Evolutionary conservation across 441 rosid species (phyloP), one percentile per base, ranked within the genome.

Genomic region (Cnidoscolus chayamansa): DNA sequence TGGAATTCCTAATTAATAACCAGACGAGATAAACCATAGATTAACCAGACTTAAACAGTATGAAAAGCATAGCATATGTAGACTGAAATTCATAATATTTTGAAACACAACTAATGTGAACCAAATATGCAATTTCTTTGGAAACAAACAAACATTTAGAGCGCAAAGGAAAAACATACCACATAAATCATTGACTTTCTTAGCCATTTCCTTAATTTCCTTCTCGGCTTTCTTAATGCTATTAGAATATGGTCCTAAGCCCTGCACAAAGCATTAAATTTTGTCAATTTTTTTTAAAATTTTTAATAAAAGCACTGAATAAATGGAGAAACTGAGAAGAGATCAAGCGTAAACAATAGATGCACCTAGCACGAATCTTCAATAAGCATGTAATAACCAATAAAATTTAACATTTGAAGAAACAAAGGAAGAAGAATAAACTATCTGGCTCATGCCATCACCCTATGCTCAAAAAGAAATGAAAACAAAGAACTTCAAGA

Each of bases 161-260:
- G 12, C 11, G 30, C 20, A 45, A 43, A 58, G 17, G 0, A 3
- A 40, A 17, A 53, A 16, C 53, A 43, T 86, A 94, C 98, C 97
- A 70, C 97, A 88, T 15, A 94, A 81, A 76, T 94, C 98, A 54
- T 94, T 94, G 65, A 94, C 86, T 80, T 81, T 94, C 88, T 94
- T 90, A 0, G 97, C 97, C 82, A 92, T 83, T 25, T 92, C 97
- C 75, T 94, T 94, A 49, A 92, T 94, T 78, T 92, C 98, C 81
- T 94, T 94, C 79, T 92, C 98, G 0, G 32, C 96, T 79, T 89
- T 94, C 90, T 94, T 94, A 56, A 92, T 92, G 72, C 94, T 85
- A 15, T 76, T 81, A 3, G 98, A 89, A 79, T 94, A 94, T 32
- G 98, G 98, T 64, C 97, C 98, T 80, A 92, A 83, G 16, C 99